Evolutionary conservation across 2,329 filamentous ascomycete species (phyloP).

Genomic region (Fusarium marasasianum): DNA sequence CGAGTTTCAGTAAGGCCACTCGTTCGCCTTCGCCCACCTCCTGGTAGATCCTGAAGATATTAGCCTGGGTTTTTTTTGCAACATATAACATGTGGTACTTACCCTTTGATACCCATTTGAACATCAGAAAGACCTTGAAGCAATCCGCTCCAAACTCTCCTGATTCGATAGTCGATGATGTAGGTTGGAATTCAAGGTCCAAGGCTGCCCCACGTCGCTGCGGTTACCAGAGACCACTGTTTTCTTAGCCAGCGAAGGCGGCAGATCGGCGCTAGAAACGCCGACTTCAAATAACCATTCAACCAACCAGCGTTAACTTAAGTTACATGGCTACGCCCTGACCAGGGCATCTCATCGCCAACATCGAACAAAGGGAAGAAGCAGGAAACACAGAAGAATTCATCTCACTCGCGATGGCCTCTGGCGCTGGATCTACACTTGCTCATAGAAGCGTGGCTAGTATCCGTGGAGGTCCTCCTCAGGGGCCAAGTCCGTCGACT

Average conservation of each 20-base stretch:
- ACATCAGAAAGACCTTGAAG: constrained; percentile 14
- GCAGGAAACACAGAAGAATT: neutral
- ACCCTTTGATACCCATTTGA: constrained; percentile 75
- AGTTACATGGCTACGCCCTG: constrained; percentile 25
- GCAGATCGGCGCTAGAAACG: constrained; percentile 42
- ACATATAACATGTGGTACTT: neutral
- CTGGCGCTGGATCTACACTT: constrained; percentile 54
- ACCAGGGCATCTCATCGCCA: constrained; percentile 27
- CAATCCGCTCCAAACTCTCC: neutral
- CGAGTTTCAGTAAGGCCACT: constrained; percentile 83
- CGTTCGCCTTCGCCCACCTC: constrained; percentile 85
- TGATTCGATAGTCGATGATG: constrained; percentile 26
- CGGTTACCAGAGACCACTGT: constrained; percentile 41
- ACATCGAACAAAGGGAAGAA: constrained; percentile 4
- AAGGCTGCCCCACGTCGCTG: constrained; percentile 43
- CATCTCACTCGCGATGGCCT: constrained; percentile 52
- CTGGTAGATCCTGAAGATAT: constrained; percentile 76
- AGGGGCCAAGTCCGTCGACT: constrained; percentile 50
- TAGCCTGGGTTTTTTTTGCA: neutral
- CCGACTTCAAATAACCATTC: constrained; percentile 34
- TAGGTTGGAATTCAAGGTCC: constrained; percentile 28
- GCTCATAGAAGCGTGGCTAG: constrained; percentile 68
- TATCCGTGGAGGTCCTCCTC: constrained; percentile 59
- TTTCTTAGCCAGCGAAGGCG: constrained; percentile 39
- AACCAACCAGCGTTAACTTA: constrained; percentile 37